Evolutionary conservation across 2,329 filamentous ascomycete genomes (phyloP).

Genomic region (Cytospora piceae): DNA sequence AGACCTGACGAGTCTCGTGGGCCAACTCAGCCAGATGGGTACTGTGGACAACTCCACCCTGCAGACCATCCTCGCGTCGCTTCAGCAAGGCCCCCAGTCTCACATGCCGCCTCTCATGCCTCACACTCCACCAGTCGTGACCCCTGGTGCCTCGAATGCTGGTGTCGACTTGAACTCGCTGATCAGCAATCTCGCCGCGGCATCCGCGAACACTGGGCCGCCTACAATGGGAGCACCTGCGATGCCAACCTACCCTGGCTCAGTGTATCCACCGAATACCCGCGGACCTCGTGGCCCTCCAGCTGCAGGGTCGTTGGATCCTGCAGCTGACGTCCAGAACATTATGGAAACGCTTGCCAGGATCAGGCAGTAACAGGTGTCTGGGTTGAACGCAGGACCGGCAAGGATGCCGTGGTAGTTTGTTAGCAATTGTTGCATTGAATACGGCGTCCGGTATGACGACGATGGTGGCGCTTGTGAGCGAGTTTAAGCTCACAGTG

Average conservation of each 20-base stretch:
- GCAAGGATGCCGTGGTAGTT: neutral
- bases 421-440: neutral
- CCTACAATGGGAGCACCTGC: slow-evolving; percentile 9
- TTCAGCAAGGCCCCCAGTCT: slow-evolving; percentile 43
- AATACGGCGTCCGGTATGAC: neutral
- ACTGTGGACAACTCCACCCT: slow-evolving; percentile 70
- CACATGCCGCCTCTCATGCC: slow-evolving; percentile 14
- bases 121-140: slow-evolving; percentile 29
- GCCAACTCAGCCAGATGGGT: slow-evolving; percentile 63
- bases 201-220: slow-evolving; percentile 13
- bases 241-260: slow-evolving; percentile 37
- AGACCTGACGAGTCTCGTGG: slow-evolving; percentile 68
- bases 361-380: slow-evolving; percentile 55
- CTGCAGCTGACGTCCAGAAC: slow-evolving; percentile 65
- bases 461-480: neutral
- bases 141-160: slow-evolving; percentile 34
- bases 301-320: slow-evolving; percentile 38
- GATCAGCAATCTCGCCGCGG: slow-evolving; percentile 44
- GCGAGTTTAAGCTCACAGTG: neutral
- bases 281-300: slow-evolving; percentile 36
- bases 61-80: slow-evolving; percentile 69
- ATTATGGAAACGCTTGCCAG: slow-evolving; percentile 75
- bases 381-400: neutral
- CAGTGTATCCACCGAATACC: slow-evolving; percentile 34
- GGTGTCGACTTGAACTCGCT: slow-evolving; percentile 53